Base-by-base conservation (phyloP, 2,329 filamentous ascomycete genomes). In the Alternaria conjuncta region DNA sequence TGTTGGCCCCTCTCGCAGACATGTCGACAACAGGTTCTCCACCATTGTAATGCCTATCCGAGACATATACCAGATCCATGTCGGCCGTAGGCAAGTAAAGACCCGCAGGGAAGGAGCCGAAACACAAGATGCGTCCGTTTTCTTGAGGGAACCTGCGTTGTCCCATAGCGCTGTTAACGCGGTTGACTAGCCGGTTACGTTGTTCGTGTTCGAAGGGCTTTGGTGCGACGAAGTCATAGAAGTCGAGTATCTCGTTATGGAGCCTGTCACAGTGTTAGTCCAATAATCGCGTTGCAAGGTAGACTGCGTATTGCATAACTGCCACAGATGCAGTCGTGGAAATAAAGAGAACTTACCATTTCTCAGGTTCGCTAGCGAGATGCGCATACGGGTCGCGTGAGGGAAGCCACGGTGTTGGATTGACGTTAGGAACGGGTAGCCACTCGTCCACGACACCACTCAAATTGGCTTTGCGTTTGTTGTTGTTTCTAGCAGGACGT, bases 31-130 rank as follows among this genome's bases (percentile, higher is more conserved):
- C 62, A 45, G 68, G 82, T 82, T 62, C 86, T 77, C 9, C 82
- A 74, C 86, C 87, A 4, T 85, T 83, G 9, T 82, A 77, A 66
- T 89, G 83, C 67, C 88, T 93, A 25, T 84, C 82, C 1, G 89
- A 90, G 55, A 94, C 87, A 56, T 96, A 86, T 3, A 97, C 96
- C 51, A 99, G 84, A 77, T 99, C 96, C 89, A 99, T 97, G 76
- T 99, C 96, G 15, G 92, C 93, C 1, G 92, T 90, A 7, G 90
- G 90, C 10, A 93, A 83, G 75, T 92, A 92, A 7, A 87, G 73
- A 9, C 92, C 93, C 4, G 93, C 93, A 70, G 93, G 94, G 80
- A 94, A 99, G 0, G 96, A 98, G n/a, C 96, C 96, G 77, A 99
- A 99, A 10, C 90, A 86, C 32, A 87, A 84, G 8, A 97, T 83